These are phyloP conservation scores for Strobilomyces confusus DNA, from an alignment of 768 basidiomycete species.

Conservation along the genomic window DNA sequence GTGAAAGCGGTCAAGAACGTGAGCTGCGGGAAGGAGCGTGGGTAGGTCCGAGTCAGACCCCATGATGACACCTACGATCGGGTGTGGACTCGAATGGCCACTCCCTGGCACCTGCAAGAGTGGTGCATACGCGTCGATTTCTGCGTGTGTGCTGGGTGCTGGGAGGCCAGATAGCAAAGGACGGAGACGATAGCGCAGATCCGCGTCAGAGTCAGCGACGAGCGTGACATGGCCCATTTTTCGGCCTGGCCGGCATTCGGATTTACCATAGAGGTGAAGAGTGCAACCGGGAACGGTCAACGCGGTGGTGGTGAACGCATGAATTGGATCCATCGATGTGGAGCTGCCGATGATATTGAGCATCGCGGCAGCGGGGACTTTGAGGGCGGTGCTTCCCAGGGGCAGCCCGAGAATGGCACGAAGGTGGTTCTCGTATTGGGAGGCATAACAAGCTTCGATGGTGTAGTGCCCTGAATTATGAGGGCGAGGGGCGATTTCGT, in stretches of 20 bases:
- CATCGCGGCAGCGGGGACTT: conserved; percentile 87
- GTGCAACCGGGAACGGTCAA: conserved; percentile 69
- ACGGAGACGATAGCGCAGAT: conserved; percentile 64
- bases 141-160: conserved; percentile 31
- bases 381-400: conserved; percentile 82
- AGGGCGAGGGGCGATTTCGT: conserved; percentile 97
- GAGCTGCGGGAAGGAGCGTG: conserved; percentile 84
- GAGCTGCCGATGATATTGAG: conserved; percentile 92
- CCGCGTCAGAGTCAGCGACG: conserved; percentile 76
- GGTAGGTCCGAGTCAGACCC: conserved; percentile 98
- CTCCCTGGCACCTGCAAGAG: conserved; percentile 38
- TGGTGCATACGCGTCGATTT: conserved; percentile 54
- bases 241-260: conserved; percentile 80
- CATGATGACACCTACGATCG: conserved; percentile 94
- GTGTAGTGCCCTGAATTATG: conserved; percentile 99
- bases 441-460: conserved; percentile 94
- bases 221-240: conserved; percentile 99
- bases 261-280: conserved; percentile 94
- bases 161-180: conserved; percentile 70
- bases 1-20: conserved; percentile 73
- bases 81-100: conserved; percentile 59
- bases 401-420: conserved; percentile 90
- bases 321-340: conserved; percentile 58
- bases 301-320: conserved; percentile 51
- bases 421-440: conserved; percentile 97